Base-by-base conservation (phyloP, 495 filamentous ascomycete genomes). In the Lichina pygmaea region DNA sequence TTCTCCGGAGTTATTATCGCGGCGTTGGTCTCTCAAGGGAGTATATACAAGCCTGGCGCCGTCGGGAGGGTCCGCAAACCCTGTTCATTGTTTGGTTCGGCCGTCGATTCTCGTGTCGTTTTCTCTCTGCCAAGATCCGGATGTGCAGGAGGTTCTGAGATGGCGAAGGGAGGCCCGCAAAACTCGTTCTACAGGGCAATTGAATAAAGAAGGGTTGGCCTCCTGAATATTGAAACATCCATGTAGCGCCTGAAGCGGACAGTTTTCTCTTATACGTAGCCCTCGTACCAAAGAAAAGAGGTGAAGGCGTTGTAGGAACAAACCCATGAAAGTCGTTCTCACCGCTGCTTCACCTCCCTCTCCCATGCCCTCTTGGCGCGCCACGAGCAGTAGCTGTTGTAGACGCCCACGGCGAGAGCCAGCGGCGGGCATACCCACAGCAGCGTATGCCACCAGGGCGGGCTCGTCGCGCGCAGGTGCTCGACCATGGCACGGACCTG, bases 371-470 rank as follows among this genome's bases (percentile, higher is more conserved):
- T 68, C 63, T 78, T 73, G 46, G 71, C 69, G 57, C 60, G 64
- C 59, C 70, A 70, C 60, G 77, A 81, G 57, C 68, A 60, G 58
- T 68, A 70, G 51, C 79, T 69, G 53, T 66, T 74, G 75, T 75
- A 78, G 45, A 66, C 55, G 6, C 65, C 84, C 48, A 71, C 64
- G 8, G 62, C 60, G 32, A 72, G 71, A 6, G 70, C 84, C 46
- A 86, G 48, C 16, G 81, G 80, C 54, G 86, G 84, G 55, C 64
- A 71, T 47, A 74, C 53, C 60, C 81, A 65, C 51, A 89, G 61
- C 54, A 77, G 47, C 74, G 71, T 78, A 16, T 64, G 68, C 89
- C 89, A 93, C 81, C 81, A 85, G 44, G 64, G 56, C 37, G 80
- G 78, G 60, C 79, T 83, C 17, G 58, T 57, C 46, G 47, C 64